Percentiles rank a stretch among this genome's conserved stretches.
phyloP scores from a whole-genome alignment of 2,329 filamentous ascomycete species.

The Nannizziopsis arthrosporioides region DNA sequence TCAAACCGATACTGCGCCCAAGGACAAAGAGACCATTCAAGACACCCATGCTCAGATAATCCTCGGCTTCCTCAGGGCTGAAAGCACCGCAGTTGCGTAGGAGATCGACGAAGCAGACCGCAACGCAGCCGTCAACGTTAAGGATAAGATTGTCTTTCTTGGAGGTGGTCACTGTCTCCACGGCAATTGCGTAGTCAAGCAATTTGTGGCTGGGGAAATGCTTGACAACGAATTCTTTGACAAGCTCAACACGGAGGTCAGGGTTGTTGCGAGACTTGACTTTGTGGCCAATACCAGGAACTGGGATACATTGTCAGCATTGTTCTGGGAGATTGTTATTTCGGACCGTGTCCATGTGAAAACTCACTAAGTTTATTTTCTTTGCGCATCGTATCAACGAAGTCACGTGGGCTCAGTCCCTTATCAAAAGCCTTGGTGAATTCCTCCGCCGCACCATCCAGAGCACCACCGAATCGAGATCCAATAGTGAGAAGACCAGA shows the following conservation, averaged over 20 bases:
- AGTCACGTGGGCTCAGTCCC: slow-evolving; percentile 94
- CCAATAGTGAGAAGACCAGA: slow-evolving; percentile 96
- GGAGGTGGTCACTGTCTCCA: slow-evolving; percentile 94
- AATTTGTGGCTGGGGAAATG: slow-evolving; percentile 97
- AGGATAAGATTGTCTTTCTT: slow-evolving; percentile 99
- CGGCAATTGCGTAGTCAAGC: slow-evolving; percentile 94
- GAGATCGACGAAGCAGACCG: slow-evolving; percentile 96
- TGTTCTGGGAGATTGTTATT: slow-evolving; percentile 17
- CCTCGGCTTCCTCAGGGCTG: slow-evolving; percentile 89
- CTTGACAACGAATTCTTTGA: slow-evolving; percentile 96
- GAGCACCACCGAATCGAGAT: slow-evolving; percentile 94
- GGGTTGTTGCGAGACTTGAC: slow-evolving; percentile 99
- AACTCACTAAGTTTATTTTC: slow-evolving; percentile 90
- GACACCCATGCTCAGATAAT: slow-evolving; percentile 98
- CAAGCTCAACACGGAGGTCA: slow-evolving; percentile 96
- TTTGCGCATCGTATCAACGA: slow-evolving; percentile 98
- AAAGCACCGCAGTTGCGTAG: slow-evolving; percentile 97
- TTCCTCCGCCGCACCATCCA: slow-evolving; percentile 95
- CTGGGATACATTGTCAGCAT: slow-evolving; percentile 28
- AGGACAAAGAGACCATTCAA: slow-evolving; percentile 99
- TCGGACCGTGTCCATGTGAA: background rate
- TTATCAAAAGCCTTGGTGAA: slow-evolving; percentile 98
- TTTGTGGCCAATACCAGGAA: slow-evolving; percentile 96
- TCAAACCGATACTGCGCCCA: slow-evolving; percentile 92
- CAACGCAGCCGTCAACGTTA: slow-evolving; percentile 96